A percentile compares a stretch with the other conserved stretches of the same genome.
Conservation (phyloP, 345 rosid species). For the Camelina laxa region DNA sequence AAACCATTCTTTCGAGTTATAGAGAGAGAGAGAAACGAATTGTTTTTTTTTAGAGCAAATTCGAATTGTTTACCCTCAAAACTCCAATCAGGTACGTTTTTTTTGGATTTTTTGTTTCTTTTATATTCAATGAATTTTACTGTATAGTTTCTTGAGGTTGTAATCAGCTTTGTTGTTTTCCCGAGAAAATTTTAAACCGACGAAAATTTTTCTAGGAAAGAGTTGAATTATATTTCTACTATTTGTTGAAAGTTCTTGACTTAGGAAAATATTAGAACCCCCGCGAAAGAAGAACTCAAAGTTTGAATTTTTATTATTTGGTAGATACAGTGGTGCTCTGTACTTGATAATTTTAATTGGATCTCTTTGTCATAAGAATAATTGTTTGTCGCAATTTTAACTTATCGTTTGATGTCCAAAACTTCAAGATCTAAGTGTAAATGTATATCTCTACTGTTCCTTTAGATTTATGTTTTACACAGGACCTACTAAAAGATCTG, state of each 20-base stretch:
- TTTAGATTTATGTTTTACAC: background rate
- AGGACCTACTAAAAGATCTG: conserved; percentile 3
- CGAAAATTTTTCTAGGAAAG: background rate
- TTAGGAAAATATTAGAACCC: background rate
- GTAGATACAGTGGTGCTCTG: background rate
- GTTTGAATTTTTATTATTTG: background rate
- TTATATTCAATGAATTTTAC: background rate
- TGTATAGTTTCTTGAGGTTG: background rate
- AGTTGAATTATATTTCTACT: background rate
- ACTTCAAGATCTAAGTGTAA: conserved; percentile 27
- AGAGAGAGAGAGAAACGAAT: conserved; percentile 7
- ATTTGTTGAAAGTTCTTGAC: background rate
- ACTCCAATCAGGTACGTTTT: conserved; percentile 17
- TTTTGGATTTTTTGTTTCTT: conserved; percentile 9
- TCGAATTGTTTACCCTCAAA: background rate
- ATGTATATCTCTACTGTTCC: background rate
- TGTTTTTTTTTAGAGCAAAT: background rate
- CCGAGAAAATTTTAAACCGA: background rate
- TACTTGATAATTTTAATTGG: background rate
- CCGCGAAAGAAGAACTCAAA: background rate
- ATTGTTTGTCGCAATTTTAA: background rate
- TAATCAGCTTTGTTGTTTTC: background rate
- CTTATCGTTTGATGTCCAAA: background rate
- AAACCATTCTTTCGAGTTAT: background rate
- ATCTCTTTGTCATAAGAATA: conserved; percentile 13